Percentiles rank a stretch among this genome's conserved stretches.
phyloP scores from a whole-genome alignment of 805 yeast species.

The Maudiozyma barnettii region DNA sequence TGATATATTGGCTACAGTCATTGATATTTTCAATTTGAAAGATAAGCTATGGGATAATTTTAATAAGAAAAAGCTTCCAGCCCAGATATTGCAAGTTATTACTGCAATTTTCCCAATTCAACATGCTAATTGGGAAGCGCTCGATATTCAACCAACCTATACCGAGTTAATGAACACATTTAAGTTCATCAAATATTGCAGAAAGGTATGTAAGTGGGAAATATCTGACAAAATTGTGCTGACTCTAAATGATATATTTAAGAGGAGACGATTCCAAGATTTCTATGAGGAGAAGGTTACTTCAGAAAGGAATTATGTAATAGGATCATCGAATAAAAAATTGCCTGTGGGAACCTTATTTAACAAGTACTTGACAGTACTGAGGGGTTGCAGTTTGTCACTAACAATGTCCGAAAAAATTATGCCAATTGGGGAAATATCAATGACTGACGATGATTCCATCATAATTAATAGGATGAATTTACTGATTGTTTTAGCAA shows the following conservation, averaged over 20 bases:
- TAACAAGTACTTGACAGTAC: constrained; percentile 16
- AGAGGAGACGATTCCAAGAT: constrained; percentile 20
- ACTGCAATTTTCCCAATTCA: constrained; percentile 15
- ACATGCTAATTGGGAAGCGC: constrained; percentile 16
- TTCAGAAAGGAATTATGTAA: constrained; percentile 6
- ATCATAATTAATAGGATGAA: constrained; percentile 24
- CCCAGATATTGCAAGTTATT: constrained; percentile 12
- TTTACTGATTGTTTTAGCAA: constrained; percentile 17
- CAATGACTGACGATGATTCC: constrained; percentile 10
- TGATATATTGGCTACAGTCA: constrained; percentile 13
- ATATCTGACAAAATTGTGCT: constrained; percentile 43
- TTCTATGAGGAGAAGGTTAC: constrained; percentile 15
- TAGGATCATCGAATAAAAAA: constrained; percentile 2
- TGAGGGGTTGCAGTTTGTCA: constrained; percentile 8
- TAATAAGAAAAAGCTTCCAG: constrained; percentile 8
- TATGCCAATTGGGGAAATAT: constrained; percentile 23
- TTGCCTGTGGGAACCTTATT: constrained; percentile 10
- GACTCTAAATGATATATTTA: constrained; percentile 17
- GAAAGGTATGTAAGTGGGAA: constrained; percentile 26
- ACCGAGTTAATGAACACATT: constrained; percentile 8
- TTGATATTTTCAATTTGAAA: constrained; percentile 4
- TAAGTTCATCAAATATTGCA: constrained; percentile 12
- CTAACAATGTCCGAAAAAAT: constrained; percentile 17
- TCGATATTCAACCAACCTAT: constrained; percentile 10
- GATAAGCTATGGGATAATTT: constrained; percentile 18